Base-by-base conservation (phyloP, 2,329 filamentous ascomycete species). In the Ilyonectria mors-panacis region DNA sequence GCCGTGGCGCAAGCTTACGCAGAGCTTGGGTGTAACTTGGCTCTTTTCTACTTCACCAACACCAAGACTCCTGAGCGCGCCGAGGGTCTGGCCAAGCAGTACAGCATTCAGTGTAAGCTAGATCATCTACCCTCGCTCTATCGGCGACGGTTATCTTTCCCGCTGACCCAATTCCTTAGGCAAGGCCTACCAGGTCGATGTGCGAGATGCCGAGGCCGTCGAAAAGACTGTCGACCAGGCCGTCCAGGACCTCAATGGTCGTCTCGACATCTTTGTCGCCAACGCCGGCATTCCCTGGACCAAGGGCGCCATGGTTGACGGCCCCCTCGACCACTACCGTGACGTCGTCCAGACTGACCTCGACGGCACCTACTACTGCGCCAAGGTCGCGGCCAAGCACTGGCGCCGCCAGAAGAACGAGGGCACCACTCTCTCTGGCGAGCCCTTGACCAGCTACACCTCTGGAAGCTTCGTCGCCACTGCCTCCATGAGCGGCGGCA, bases 261-360 rank as follows among this genome's bases (percentile, higher is more conserved):
- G 91, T 6, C 86, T 94, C 19, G 92, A 94, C 75, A 86, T 94
- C 71, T 93, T 94, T 73, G 88, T 94, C 55, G 92, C 92, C 70
- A 94, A 95, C 75, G 89, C 91, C 15, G 92, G 92, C 47, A 89
- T 94, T 58, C 87, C 90, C 1, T 94, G 92, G 92, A 91, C 87
- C 2, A 85, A 93, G 68, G 91, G 91, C 0, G 79, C 89, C 9
- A 88, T 91, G 78, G 83, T 93, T 28, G 89, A 93, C 65, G 91
- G 89, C 19, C 83, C 87, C 8, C 76, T 92, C n/a, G 85, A 88
- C 13, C 87, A 90, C 75, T 93, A 93, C 82, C 85, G 86, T 51
- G 86, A 89, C 59, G 91, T 94, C 19, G 83, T 94, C 62, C 82
- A 84, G 58, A 91, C 91, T 26, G 91, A 95, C 78, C 80, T 94